Evolutionary conservation across 257 asterid genomes (phyloP).

Genomic region (Echites panduratus): DNA sequence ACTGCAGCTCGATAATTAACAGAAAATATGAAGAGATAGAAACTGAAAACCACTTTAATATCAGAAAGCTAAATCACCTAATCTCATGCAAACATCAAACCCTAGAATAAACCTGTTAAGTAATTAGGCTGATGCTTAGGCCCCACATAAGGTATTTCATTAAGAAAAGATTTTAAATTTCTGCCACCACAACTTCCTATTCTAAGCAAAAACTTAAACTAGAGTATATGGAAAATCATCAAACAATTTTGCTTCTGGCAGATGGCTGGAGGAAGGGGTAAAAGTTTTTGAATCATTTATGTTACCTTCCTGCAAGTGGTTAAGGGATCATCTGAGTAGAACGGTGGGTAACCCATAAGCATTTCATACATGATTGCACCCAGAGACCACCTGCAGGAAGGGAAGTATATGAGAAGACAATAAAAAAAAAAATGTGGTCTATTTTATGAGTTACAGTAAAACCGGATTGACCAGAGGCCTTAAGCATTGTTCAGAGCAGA

Average conservation of each 20-base stretch:
- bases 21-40: not conserved
- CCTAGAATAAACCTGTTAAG: not conserved
- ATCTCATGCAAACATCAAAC: not conserved
- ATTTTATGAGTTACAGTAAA: not conserved
- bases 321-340: constrained; percentile 45
- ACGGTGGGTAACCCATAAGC: constrained; percentile 54
- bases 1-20: not conserved
- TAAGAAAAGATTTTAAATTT: not conserved
- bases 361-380: constrained; percentile 55
- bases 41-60: not conserved
- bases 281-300: not conserved
- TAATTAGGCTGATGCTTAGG: no score
- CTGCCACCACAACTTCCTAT: not conserved
- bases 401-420: constrained; percentile 16
- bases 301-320: constrained; percentile 51
- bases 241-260: not conserved
- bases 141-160: not conserved
- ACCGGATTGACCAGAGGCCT: not conserved
- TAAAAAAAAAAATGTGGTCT: not conserved
- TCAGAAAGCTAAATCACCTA: not conserved
- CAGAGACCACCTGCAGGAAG: constrained; percentile 46
- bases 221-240: not conserved
- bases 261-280: not conserved
- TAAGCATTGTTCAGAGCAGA: not conserved
- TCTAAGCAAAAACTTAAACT: not conserved